These are phyloP conservation scores for Volvox africanus DNA, from an alignment of 139 green algal genomes.

Conservation along the genomic window DNA sequence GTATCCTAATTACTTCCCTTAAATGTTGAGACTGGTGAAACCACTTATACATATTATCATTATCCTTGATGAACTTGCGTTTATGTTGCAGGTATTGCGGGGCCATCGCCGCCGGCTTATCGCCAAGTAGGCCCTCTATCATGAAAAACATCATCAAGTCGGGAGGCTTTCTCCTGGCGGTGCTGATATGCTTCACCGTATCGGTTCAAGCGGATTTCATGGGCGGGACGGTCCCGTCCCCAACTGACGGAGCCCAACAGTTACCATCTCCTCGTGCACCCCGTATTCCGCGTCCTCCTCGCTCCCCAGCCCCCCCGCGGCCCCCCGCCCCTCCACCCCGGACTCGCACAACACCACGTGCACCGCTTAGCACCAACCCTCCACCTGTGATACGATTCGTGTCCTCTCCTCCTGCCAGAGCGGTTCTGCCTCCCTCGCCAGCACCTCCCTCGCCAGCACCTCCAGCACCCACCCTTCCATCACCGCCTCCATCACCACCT, in stretches of 20 bases:
- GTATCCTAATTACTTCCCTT: too few relatives aligned
- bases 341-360: neutral
- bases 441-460: neutral
- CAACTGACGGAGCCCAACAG: neutral
- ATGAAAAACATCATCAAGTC: neutral
- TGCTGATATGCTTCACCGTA: neutral
- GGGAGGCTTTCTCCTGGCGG: too few relatives aligned
- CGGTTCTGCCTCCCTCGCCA: neutral
- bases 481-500: neutral
- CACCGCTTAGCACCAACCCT: neutral
- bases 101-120: neutral
- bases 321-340: neutral
- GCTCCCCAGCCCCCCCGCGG: neutral
- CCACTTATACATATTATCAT: too few relatives aligned
- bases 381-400: neutral
- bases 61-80: too few relatives aligned
- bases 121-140: neutral
- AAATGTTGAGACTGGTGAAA: too few relatives aligned
- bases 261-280: neutral
- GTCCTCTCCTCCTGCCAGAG: neutral
- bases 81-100: neutral
- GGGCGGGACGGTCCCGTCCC: neutral
- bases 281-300: neutral
- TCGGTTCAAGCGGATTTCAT: neutral
- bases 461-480: neutral